phyloP scores from a whole-genome alignment of 1,284 basidiomycete species.

The Schizopora paradoxa region DNA sequence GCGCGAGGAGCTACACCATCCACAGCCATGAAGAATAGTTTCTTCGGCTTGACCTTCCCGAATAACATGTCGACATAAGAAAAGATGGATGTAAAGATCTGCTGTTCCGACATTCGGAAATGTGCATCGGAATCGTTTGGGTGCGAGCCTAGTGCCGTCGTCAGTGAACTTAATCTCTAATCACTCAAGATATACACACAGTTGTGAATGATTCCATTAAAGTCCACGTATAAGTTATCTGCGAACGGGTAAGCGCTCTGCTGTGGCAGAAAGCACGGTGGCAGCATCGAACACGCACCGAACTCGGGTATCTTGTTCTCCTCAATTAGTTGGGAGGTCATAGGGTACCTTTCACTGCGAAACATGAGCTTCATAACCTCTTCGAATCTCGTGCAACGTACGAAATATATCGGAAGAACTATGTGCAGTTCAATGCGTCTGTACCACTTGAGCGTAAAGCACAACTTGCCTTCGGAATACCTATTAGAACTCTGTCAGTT shows the following conservation, averaged over 20 bases:
- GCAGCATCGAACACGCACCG: conserved; percentile 46
- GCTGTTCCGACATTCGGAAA: conserved; percentile 92
- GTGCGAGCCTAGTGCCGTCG: conserved; percentile 60
- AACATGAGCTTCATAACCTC: conserved; percentile 14
- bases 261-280: background rate
- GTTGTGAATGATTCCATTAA: conserved; percentile 99
- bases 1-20: conserved; percentile 98
- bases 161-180: conserved; percentile 1
- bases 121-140: conserved; percentile 94
- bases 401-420: conserved; percentile 87
- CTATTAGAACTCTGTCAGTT: conserved; percentile 6
- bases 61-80: conserved; percentile 97
- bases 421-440: conserved; percentile 2
- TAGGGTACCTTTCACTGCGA: conserved; percentile 88
- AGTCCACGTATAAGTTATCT: conserved; percentile 92
- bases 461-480: conserved; percentile 25
- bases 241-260: conserved; percentile 1
- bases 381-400: conserved; percentile 33
- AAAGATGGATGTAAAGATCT: conserved; percentile 97
- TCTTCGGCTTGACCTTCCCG: conserved; percentile 95
- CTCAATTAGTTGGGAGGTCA: conserved; percentile 96
- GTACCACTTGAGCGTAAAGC: conserved; percentile 2
- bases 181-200: conserved; percentile 46
- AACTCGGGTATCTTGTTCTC: conserved; percentile 97
- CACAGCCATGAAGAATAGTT: conserved; percentile 96